phyloP scores from a whole-genome alignment of 2,329 filamentous ascomycete genomes.

The Trichoderma atroviride region DNA sequence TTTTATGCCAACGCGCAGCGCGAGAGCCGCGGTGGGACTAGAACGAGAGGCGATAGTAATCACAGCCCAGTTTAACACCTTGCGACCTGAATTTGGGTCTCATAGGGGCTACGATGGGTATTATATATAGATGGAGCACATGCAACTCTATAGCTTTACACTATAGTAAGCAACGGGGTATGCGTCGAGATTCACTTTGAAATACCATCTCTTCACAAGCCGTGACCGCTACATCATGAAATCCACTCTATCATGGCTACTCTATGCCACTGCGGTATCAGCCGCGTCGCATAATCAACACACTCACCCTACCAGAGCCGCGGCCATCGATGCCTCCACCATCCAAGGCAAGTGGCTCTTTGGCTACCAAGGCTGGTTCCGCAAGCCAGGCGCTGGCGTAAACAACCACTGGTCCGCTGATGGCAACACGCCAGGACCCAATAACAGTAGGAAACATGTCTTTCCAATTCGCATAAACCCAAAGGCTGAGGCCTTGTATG shows the following conservation, averaged over 20 bases:
- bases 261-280: conserved; percentile 13
- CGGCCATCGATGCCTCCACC: conserved; percentile 16
- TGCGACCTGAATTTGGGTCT: background rate
- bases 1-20: conserved; percentile 7
- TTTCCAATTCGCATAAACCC: background rate
- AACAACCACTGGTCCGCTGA: conserved; percentile 25
- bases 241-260: conserved; percentile 7
- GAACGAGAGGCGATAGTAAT: conserved; percentile 1
- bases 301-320: background rate
- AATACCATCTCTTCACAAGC: background rate
- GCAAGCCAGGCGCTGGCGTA: conserved; percentile 20
- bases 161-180: background rate
- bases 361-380: conserved; percentile 25
- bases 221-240: conserved; percentile 4
- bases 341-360: conserved; percentile 23
- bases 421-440: conserved; percentile 21
- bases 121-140: background rate
- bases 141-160: background rate
- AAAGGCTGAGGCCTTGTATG: background rate
- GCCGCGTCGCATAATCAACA: conserved; percentile 4
- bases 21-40: conserved; percentile 2
- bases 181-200: background rate
- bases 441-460: conserved; percentile 4
- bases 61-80: background rate
- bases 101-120: background rate